Evolutionary conservation across 345 rosid genomes (phyloP).

Genomic region (Ceriops zippeliana): DNA sequence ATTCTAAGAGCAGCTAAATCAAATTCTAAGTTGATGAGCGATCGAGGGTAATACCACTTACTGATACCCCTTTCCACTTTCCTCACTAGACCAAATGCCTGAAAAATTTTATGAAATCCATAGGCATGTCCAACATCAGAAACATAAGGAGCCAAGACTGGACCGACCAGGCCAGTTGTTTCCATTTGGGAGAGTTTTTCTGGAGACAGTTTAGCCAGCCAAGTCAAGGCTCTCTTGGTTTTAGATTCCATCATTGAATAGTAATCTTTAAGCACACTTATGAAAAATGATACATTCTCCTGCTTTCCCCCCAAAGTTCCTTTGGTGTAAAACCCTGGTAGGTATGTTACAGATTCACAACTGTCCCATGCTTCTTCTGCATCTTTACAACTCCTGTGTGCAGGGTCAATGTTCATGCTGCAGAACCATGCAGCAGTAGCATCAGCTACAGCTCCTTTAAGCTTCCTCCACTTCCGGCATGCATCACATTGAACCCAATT

Average conservation of each 20-base stretch:
- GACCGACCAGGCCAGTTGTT: constrained; percentile 71
- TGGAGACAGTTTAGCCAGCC: constrained; percentile 70
- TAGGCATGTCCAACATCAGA: constrained; percentile 33
- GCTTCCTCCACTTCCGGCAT: constrained; percentile 90
- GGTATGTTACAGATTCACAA: constrained; percentile 46
- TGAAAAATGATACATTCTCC: constrained; percentile 71
- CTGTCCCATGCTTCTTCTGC: constrained; percentile 79
- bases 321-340: constrained; percentile 72
- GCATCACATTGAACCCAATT: constrained; percentile 95
- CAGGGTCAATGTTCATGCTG: constrained; percentile 75
- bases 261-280: constrained; percentile 66
- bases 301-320: constrained; percentile 55
- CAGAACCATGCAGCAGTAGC: constrained; percentile 78
- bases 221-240: constrained; percentile 63
- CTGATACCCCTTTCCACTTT: constrained; percentile 55
- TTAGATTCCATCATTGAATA: constrained; percentile 43
- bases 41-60: constrained; percentile 74
- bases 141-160: constrained; percentile 43
- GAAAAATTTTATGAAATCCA: constrained; percentile 59
- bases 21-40: constrained; percentile 72
- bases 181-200: constrained; percentile 79
- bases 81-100: constrained; percentile 73
- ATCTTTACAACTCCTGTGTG: constrained; percentile 60
- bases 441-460: constrained; percentile 41
- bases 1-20: constrained; percentile 77